Evolutionary conservation across 345 rosid genomes (phyloP), one percentile per base, ranked within the genome.

Genomic region (Atalantia buxifolia): DNA sequence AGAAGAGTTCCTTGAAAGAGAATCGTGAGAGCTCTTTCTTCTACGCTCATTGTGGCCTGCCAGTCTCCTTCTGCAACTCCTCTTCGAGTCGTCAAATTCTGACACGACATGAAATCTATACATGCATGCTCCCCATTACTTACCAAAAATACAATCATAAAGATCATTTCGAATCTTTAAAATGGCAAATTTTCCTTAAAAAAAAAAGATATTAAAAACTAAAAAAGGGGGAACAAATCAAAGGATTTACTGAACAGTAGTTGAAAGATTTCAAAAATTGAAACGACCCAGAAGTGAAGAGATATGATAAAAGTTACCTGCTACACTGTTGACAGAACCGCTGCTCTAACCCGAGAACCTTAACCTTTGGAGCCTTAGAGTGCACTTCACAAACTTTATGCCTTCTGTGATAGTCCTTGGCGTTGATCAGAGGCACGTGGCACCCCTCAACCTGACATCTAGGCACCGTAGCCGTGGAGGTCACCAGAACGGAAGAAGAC

Each of bases 311-410:
- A 45, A 9, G 59, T 81, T 82, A 90, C 98, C 97, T 86, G 86
- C 98, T 94, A 82, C 98, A 94, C 80, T 94, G 97, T 83, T 94
- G 98, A 77, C 98, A 94, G 79, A 94, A 94, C 4, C 98, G 88
- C 78, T 92, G 93, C 77, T 91, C 92, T 50, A 89, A 35, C 76
- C 98, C 98, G 27, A 76, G 68, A 65, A 94, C 97, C 66, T 79
- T 55, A 2, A 90, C 98, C 77, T 81, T 89, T 21, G 95, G 89
- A 78, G 90, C 88, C 81, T 94, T 92, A 0, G 98, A 86, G 82
- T 94, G 98, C 78, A 79, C 81, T 83, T 89, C 98, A 33, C 98
- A 94, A 61, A 94, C 94, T 80, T 90, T 92, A 78, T 94, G 98
- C 81, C 92, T 88, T 72, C 88, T 81, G 75, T 94, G 94, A 86